Evolutionary conservation across 495 filamentous ascomycete species (phyloP).

Genomic region (Astrothelium macrocarpum): DNA sequence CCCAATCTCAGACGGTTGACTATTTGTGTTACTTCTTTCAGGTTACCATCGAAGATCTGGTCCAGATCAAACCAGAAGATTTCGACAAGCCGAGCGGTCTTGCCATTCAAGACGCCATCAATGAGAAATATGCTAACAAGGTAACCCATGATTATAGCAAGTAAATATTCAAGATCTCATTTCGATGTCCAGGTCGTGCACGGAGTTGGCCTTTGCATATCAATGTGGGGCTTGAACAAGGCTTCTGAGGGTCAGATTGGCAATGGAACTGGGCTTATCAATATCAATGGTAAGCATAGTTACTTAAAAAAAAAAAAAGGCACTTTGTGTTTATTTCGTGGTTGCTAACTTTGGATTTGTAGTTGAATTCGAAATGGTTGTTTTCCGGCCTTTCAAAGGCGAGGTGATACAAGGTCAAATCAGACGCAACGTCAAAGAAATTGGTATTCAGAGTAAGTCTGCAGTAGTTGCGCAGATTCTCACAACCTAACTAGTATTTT

Average conservation of each 20-base stretch:
- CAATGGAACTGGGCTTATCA: conserved; percentile 66
- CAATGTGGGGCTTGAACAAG: conserved; percentile 75
- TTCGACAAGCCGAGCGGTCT: conserved; percentile 67
- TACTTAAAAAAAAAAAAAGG: too few species aligned
- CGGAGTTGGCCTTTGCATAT: conserved; percentile 85
- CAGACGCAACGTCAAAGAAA: conserved; percentile 48
- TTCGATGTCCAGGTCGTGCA: conserved; percentile 44
- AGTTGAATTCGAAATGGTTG: conserved; percentile 84
- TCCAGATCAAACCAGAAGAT: conserved; percentile 79
- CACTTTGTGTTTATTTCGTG: too few species aligned
- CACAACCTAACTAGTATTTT: conserved; percentile 6
- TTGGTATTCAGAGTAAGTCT: conserved; percentile 64
- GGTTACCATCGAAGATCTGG: conserved; percentile 76
- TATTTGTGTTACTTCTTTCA: conserved; percentile 17
- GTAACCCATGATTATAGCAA: conserved; percentile 29
- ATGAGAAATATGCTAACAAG: conserved; percentile 91
- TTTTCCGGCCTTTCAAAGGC: conserved; percentile 88
- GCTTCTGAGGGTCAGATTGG: conserved; percentile 88
- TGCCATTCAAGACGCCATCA: conserved; percentile 88
- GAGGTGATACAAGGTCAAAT: conserved; percentile 82
- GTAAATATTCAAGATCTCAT: conserved; percentile 6
- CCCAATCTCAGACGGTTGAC: background rate
- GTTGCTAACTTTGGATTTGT: background rate
- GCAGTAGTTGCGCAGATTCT: background rate
- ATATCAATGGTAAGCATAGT: conserved; percentile 84